Percentiles rank a stretch among this genome's conserved stretches.
Evolutionary conservation across 2,329 filamentous ascomycete genomes (phyloP).

Genomic region (Colletotrichum sp.): DNA sequence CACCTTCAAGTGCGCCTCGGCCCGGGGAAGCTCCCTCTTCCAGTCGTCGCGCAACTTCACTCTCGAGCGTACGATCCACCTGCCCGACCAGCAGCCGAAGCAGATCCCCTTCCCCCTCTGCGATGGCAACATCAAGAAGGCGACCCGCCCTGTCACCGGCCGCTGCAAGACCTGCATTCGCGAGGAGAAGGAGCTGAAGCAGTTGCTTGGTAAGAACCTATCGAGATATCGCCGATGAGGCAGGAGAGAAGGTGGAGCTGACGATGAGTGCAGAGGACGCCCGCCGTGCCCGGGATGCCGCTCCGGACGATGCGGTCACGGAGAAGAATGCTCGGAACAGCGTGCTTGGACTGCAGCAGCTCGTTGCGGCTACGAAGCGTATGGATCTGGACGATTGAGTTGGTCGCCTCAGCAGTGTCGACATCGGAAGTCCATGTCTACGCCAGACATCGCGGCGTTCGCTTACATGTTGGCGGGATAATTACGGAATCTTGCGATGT

Average conservation of each 20-base stretch:
- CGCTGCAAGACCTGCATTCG: constrained; percentile 26
- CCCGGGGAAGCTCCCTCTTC: constrained; percentile 20
- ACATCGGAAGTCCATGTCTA: not conserved
- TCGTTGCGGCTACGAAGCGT: constrained; percentile 8
- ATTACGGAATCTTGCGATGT: fast-evolving
- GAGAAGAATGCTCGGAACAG: constrained; percentile 4
- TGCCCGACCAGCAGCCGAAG: constrained; percentile 21
- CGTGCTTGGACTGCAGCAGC: constrained; percentile 11
- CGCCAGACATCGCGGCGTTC: not conserved
- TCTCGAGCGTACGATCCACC: constrained; percentile 22
- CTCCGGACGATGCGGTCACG: not conserved
- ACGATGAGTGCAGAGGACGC: not conserved
- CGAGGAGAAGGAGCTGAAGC: not conserved
- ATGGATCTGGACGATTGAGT: not conserved
- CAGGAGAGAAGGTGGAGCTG: not conserved
- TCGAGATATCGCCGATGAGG: not conserved
- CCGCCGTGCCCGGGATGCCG: not conserved
- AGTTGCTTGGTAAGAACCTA: not conserved
- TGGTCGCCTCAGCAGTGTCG: not conserved
- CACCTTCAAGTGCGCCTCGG: constrained; percentile 34
- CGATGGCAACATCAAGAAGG: constrained; percentile 24
- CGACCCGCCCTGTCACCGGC: constrained; percentile 25
- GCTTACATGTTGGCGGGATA: not conserved
- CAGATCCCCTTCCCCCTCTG: constrained; percentile 8
- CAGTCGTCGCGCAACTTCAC: not conserved